Evolutionary conservation across 164 flowering plant genomes (phyloP).

Genomic region (Umbellularia californica): DNA sequence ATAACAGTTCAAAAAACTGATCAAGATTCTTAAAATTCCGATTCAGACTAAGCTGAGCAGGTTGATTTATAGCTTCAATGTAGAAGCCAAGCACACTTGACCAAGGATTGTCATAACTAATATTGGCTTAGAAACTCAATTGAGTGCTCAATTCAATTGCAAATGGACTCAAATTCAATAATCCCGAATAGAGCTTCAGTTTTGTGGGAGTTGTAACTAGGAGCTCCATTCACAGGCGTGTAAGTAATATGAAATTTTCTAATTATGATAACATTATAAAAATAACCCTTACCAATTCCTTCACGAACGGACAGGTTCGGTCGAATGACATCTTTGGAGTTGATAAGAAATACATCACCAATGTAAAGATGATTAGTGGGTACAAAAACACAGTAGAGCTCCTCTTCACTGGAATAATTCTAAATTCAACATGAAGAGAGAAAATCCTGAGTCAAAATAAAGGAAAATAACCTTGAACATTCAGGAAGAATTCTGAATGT

Average conservation of each 20-base stretch:
- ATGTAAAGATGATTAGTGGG: constrained; percentile 84
- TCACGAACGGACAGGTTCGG: constrained; percentile 73
- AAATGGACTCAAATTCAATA: too few species aligned
- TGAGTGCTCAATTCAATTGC: too few species aligned
- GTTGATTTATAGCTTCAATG: too few species aligned
- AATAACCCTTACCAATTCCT: constrained; percentile 58
- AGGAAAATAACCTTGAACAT: background rate
- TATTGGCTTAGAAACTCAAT: background rate
- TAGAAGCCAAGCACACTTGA: background rate
- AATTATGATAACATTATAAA: background rate
- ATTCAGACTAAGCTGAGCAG: too few species aligned
- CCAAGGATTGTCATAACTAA: background rate
- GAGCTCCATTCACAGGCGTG: background rate
- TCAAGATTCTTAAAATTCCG: too few species aligned
- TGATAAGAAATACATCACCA: constrained; percentile 65
- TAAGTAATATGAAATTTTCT: background rate
- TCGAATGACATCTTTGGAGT: constrained; percentile 63
- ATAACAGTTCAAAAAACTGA: too few species aligned
- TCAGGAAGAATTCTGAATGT: background rate
- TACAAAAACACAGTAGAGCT: constrained; percentile 70
- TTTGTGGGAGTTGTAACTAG: too few species aligned
- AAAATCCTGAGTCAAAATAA: background rate
- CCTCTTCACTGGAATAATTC: constrained; percentile 66
- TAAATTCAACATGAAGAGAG: constrained; percentile 16
- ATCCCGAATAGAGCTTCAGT: too few species aligned